Evolutionary conservation across 2,329 filamentous ascomycete genomes (phyloP).

Genomic region (Epichloe festucae): DNA sequence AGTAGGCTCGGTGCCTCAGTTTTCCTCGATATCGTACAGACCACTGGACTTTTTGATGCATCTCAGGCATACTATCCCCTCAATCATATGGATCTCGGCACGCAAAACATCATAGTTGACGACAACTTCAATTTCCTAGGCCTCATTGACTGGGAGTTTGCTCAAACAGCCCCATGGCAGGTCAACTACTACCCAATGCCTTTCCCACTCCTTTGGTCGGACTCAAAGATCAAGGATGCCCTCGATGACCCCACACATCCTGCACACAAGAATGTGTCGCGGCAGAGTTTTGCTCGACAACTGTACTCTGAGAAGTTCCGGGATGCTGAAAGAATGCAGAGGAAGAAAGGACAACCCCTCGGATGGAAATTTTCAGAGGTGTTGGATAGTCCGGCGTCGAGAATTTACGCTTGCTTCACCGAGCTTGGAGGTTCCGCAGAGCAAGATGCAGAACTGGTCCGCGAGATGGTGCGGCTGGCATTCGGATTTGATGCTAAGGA

Average conservation of each 20-base stretch:
- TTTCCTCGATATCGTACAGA: conserved; percentile 13
- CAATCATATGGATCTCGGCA: conserved; percentile 21
- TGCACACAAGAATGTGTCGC: conserved; percentile 8
- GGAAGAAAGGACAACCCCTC: neutral
- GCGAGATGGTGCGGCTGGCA: conserved; percentile 5
- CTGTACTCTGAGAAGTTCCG: conserved; percentile 9
- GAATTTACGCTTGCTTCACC: conserved; percentile 9
- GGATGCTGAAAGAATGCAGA: conserved; percentile 7
- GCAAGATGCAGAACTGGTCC: conserved; percentile 2
- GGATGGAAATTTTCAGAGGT: conserved; percentile 4
- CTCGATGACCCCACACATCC: conserved; percentile 9
- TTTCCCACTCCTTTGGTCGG: conserved; percentile 9
- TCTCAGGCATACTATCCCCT: conserved; percentile 11
- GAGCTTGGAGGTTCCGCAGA: conserved; percentile 1
- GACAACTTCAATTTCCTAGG: conserved; percentile 17
- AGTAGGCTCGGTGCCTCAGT: conserved; percentile 1
- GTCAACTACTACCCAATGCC: conserved; percentile 19
- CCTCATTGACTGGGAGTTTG: conserved; percentile 21
- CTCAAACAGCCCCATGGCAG: conserved; percentile 17
- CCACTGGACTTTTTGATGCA: conserved; percentile 9
- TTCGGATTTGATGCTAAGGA: conserved; percentile 3
- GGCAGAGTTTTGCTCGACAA: neutral
- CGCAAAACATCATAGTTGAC: conserved; percentile 21
- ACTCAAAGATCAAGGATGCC: conserved; percentile 7
- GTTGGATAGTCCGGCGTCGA: conserved; percentile 10